phyloP scores from a whole-genome alignment of 352 stramenopile species.

The Globisporangium canariense region DNA sequence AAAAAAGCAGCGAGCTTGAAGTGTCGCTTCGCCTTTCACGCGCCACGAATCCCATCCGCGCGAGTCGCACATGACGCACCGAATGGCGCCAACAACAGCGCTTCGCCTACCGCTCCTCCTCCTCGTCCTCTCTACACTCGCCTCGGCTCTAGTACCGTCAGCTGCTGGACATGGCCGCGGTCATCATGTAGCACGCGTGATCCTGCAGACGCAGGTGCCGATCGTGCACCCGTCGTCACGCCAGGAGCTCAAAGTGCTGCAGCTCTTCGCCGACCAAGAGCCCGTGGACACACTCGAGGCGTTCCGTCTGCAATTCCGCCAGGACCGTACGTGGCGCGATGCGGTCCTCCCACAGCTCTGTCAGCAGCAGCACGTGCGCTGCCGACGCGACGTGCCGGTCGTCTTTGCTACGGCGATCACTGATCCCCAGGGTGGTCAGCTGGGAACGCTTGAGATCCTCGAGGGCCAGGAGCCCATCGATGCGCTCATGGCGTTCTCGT shows the following conservation, averaged over 20 bases:
- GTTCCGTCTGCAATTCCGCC: slow-evolving; percentile 36
- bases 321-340: slow-evolving; percentile 33
- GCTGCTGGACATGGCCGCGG: background rate
- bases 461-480: slow-evolving; percentile 31
- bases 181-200: background rate
- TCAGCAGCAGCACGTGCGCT: slow-evolving; percentile 13
- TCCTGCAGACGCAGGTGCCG: slow-evolving; percentile 12
- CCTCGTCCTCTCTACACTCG: background rate
- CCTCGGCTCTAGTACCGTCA: background rate
- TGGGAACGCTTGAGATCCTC: slow-evolving; percentile 21
- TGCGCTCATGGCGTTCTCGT: slow-evolving; percentile 23
- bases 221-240: slow-evolving; percentile 16
- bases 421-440: slow-evolving; percentile 9
- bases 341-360: slow-evolving; percentile 36
- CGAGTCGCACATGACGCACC: slow-evolving; percentile 4
- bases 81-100: background rate
- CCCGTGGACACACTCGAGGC: slow-evolving; percentile 52
- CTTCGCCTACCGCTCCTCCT: background rate
- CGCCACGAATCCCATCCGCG: background rate
- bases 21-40: background rate
- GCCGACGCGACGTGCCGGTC: slow-evolving; percentile 18
- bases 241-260: slow-evolving; percentile 21
- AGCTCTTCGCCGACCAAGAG: slow-evolving; percentile 37
- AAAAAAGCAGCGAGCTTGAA: background rate
- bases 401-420: slow-evolving; percentile 21